phyloP scores from a whole-genome alignment of 2,329 filamentous ascomycete genomes.

The Endoconidiophora polonica region DNA sequence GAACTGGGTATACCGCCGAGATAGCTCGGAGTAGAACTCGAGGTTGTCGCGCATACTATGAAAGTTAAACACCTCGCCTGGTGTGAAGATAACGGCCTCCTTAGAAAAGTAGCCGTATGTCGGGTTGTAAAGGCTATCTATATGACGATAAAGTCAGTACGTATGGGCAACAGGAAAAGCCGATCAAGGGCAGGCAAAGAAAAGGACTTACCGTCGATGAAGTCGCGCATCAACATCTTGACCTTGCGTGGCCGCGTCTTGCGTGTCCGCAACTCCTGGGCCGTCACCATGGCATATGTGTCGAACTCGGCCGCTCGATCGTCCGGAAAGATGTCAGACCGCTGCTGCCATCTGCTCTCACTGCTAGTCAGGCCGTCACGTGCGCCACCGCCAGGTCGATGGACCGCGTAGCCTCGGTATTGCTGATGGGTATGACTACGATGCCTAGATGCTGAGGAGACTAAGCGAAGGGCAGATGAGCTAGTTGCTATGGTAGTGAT shows the following conservation, averaged over 20 bases:
- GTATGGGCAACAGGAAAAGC: conserved; percentile 18
- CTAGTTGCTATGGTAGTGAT: background rate
- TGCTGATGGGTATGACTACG: conserved; percentile 16
- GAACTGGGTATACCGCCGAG: conserved; percentile 71
- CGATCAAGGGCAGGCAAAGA: background rate
- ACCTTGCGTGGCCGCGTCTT: conserved; percentile 67
- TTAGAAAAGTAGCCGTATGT: conserved; percentile 94
- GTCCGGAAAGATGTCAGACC: conserved; percentile 54
- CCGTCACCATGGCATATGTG: conserved; percentile 68
- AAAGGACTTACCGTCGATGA: conserved; percentile 60
- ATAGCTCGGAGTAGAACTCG: conserved; percentile 62
- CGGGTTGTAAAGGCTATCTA: conserved; percentile 88
- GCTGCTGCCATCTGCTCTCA: conserved; percentile 73
- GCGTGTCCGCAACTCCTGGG: conserved; percentile 55
- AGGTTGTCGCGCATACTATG: conserved; percentile 63
- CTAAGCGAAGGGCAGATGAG: background rate
- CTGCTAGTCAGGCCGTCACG: conserved; percentile 21
- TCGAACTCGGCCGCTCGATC: conserved; percentile 71
- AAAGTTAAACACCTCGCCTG: conserved; percentile 85
- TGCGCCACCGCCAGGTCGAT: conserved; percentile 2
- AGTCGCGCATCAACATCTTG: conserved; percentile 95
- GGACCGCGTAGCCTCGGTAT: conserved; percentile 18
- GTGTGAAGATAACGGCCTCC: conserved; percentile 88
- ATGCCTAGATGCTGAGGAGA: background rate
- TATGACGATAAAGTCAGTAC: conserved; percentile 7